A percentile compares a stretch with the other conserved stretches of the same genome.
Conservation (phyloP, 352 stramenopile species). For the Pilasporangium apinafurcum region DNA sequence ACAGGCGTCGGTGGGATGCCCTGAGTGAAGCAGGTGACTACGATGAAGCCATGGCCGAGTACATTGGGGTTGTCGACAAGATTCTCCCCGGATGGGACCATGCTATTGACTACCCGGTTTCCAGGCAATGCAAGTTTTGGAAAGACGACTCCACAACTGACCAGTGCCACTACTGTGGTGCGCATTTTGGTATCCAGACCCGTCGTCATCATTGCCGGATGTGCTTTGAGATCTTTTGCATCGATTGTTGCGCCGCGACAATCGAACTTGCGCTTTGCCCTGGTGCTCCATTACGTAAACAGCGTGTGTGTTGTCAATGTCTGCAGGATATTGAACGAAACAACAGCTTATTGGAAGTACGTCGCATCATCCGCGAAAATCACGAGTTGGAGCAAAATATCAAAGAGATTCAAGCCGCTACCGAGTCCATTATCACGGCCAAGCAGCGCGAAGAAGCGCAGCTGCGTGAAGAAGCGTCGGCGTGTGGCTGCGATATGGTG, state of each 20-base stretch:
- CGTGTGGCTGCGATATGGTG: constrained; percentile 36
- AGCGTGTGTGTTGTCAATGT: constrained; percentile 55
- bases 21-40: constrained; percentile 26
- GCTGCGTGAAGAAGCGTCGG: constrained; percentile 29
- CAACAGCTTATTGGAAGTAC: constrained; percentile 40
- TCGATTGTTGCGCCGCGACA: constrained; percentile 29
- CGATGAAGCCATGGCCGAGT: constrained; percentile 48
- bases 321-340: constrained; percentile 42
- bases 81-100: constrained; percentile 64
- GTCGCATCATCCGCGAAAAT: constrained; percentile 49
- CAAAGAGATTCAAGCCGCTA: constrained; percentile 26
- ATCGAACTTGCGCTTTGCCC: constrained; percentile 58
- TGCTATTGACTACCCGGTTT: constrained; percentile 39
- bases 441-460: constrained; percentile 37
- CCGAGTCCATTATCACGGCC: constrained; percentile 18
- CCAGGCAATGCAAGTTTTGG: constrained; percentile 53
- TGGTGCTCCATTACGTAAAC: constrained; percentile 39
- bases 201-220: constrained; percentile 70
- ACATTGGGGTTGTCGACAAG: constrained; percentile 47
- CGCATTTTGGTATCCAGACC: constrained; percentile 26
- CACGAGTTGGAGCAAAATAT: constrained; percentile 53
- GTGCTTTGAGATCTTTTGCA: constrained; percentile 70
- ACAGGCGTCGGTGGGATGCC: constrained; percentile 61
- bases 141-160: constrained; percentile 33
- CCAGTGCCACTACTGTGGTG: constrained; percentile 42